phyloP scores from a whole-genome alignment of 345 rosid genomes.

The Dovyalis caffra region DNA sequence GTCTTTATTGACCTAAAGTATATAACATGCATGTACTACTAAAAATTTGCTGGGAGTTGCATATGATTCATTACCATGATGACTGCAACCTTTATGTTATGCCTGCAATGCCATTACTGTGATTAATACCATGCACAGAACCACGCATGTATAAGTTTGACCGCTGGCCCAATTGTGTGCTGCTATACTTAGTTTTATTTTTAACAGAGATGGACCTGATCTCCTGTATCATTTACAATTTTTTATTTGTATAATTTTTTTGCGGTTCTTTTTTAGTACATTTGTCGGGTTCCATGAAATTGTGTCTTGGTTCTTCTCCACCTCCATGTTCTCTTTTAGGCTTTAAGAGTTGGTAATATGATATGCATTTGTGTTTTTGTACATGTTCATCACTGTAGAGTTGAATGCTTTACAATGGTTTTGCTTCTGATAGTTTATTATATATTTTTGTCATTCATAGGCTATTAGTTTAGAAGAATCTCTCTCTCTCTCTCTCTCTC shows the following conservation, averaged over 20 bases:
- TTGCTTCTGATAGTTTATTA: background rate
- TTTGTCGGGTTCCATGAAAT: background rate
- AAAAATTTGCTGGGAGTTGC: background rate
- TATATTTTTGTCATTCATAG: background rate
- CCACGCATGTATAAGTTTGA: too few relatives aligned
- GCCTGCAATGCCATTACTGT: background rate
- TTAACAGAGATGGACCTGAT: background rate
- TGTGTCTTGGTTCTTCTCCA: background rate
- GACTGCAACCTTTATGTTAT: background rate
- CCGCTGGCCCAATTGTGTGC: background rate
- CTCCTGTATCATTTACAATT: background rate
- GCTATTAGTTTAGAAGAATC: background rate
- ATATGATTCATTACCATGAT: background rate
- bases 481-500: too few relatives aligned
- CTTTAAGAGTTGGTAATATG: background rate
- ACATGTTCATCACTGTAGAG: background rate
- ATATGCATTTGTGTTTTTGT: background rate
- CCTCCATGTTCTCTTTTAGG: background rate
- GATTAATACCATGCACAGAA: background rate
- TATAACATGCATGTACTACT: background rate
- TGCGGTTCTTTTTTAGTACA: background rate
- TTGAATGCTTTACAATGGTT: background rate
- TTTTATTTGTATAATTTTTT: too few relatives aligned
- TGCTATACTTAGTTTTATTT: background rate
- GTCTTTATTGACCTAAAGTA: too few relatives aligned